Percentiles rank a stretch among this genome's conserved stretches.
These are phyloP conservation scores for Coccomyxa sp. DNA, from an alignment of 139 green algal species.

Conservation along the genomic window DNA sequence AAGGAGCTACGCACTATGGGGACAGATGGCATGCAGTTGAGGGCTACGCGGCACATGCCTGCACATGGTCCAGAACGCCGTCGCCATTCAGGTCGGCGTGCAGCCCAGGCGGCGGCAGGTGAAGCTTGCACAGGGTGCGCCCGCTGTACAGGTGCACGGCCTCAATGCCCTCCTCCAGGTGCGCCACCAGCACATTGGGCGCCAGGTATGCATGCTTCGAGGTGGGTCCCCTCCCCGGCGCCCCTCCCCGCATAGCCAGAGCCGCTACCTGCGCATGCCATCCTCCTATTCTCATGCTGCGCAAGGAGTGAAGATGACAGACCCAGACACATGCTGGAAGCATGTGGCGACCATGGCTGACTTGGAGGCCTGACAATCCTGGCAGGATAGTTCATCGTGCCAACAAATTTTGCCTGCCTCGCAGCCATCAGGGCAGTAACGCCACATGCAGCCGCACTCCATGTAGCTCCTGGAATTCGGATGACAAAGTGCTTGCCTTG, in stretches of 20 bases:
- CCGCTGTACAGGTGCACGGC: conserved; percentile 84
- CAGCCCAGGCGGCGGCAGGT: conserved; percentile 65
- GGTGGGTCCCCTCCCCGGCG: background rate
- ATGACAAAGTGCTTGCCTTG: conserved; percentile 23
- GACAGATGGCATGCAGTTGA: no score
- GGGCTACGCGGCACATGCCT: conserved; percentile 15
- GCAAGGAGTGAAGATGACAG: no score
- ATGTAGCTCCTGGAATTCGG: no score
- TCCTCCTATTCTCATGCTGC: background rate
- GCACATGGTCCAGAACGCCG: conserved; percentile 90
- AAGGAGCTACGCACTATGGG: no score
- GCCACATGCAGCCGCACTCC: no score
- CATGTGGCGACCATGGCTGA: no score
- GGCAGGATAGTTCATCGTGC: no score
- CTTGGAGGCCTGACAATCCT: no score
- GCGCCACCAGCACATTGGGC: conserved; percentile 89
- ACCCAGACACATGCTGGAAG: no score
- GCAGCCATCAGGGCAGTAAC: no score
- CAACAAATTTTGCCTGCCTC: no score
- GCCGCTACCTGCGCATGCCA: background rate
- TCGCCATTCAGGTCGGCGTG: conserved; percentile 95
- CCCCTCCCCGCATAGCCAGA: background rate
- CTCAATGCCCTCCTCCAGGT: conserved; percentile 89
- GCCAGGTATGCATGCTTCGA: background rate
- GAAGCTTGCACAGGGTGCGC: conserved; percentile 77